Evolutionary conservation across 1,139 yeast genomes (phyloP).

Genomic region (Saccharomyces pastorianus): DNA sequence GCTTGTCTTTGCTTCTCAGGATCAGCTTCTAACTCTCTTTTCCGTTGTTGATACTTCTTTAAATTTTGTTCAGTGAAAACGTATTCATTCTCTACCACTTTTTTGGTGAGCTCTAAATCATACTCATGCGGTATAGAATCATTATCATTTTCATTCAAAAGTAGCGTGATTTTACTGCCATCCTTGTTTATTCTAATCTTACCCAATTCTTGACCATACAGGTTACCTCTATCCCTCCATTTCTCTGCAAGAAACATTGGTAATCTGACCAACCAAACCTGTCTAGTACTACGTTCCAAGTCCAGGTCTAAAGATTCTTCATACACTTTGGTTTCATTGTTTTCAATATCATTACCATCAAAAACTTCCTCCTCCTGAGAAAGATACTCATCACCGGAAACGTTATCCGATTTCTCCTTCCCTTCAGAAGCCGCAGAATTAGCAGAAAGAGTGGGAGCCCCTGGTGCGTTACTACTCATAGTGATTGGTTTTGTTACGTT

Average conservation of each 20-base stretch:
- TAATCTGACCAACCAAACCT: conserved; percentile 85
- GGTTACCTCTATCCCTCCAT: conserved; percentile 59
- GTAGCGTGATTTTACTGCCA: conserved; percentile 51
- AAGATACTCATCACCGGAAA: conserved; percentile 34
- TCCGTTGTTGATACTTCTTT: conserved; percentile 55
- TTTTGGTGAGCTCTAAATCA: conserved; percentile 68
- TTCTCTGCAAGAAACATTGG: conserved; percentile 79
- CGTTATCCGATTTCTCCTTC: conserved; percentile 5
- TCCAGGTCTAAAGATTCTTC: conserved; percentile 61
- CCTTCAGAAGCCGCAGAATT: neutral
- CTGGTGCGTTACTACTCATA: neutral
- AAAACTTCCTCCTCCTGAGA: conserved; percentile 37
- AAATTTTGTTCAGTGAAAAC: conserved; percentile 88
- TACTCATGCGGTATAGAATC: conserved; percentile 72
- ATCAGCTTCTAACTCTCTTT: conserved; percentile 34
- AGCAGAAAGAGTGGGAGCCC: conserved; percentile 1
- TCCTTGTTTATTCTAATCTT: conserved; percentile 56
- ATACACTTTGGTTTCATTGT: conserved; percentile 31
- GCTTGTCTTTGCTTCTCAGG: conserved; percentile 38
- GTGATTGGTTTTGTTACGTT: neutral
- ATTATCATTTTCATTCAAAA: conserved; percentile 43
- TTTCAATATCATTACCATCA: conserved; percentile 37
- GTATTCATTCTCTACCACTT: conserved; percentile 73
- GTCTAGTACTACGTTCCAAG: conserved; percentile 45
- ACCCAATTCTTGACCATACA: conserved; percentile 73